Evolutionary conservation across 305 asterid genomes (phyloP).

Genomic region (Fraxinus albicans): DNA sequence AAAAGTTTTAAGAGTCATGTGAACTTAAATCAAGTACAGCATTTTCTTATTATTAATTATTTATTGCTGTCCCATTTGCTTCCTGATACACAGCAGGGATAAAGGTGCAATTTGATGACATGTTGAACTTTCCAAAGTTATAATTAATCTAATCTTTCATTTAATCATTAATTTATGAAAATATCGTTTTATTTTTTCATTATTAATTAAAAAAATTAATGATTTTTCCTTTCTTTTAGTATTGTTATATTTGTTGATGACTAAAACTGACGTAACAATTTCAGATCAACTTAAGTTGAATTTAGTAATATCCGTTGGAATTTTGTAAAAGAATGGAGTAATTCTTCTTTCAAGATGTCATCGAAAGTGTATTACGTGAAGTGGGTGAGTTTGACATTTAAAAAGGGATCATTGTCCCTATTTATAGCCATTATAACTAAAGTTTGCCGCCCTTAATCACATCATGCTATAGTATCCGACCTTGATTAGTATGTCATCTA

Average conservation of each 20-base stretch:
- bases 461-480: neutral
- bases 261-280: neutral
- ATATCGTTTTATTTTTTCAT: no score
- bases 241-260: neutral
- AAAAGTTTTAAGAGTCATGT: slow-evolving; percentile 17
- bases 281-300: no score
- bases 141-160: slow-evolving; percentile 11
- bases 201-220: no score
- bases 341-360: no score
- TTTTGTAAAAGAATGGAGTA: neutral
- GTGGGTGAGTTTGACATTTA: neutral
- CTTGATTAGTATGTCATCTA: neutral
- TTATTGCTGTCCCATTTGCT: slow-evolving; percentile 26
- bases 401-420: neutral
- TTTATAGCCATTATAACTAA: no score
- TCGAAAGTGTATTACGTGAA: neutral
- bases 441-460: neutral
- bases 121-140: slow-evolving; percentile 30
- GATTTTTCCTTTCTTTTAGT: no score
- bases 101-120: slow-evolving; percentile 27
- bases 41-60: neutral
- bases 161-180: no score
- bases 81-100: slow-evolving; percentile 39
- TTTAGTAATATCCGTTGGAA: no score
- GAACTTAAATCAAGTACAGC: slow-evolving; percentile 29